These are phyloP conservation scores for Vitis rotundifolia DNA, from an alignment of 164 flowering plant species.

Conservation along the genomic window DNA sequence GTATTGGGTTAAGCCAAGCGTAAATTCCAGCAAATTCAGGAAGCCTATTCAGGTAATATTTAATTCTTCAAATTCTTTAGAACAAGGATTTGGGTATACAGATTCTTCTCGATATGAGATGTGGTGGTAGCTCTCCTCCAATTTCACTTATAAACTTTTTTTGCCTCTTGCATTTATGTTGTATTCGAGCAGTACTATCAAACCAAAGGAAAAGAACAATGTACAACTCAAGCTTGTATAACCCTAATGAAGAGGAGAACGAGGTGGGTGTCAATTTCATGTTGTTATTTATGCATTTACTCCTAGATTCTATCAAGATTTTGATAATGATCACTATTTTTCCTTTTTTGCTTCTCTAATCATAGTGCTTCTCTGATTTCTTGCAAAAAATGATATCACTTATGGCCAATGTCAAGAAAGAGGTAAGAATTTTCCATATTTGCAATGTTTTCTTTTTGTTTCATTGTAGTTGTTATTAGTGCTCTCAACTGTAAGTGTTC, in stretches of 20 bases:
- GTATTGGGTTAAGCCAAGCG: conserved; percentile 60
- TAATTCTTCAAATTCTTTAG: background rate
- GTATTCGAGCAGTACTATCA: conserved; percentile 54
- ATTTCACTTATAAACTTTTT: background rate
- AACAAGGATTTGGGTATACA: background rate
- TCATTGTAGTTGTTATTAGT: background rate
- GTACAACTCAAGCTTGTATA: conserved; percentile 77
- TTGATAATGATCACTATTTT: background rate
- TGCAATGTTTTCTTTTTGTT: background rate
- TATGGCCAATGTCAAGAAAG: conserved; percentile 36
- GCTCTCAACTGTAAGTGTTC: background rate
- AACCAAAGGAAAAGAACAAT: conserved; percentile 59
- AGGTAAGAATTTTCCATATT: conserved; percentile 32
- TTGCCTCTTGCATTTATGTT: background rate
- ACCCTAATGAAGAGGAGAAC: conserved; percentile 56
- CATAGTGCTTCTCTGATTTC: conserved; percentile 59
- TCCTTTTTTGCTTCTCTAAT: background rate
- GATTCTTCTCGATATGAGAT: too few relatives aligned
- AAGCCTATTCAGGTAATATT: conserved; percentile 76
- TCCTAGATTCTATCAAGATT: too few relatives aligned
- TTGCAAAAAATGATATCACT: conserved; percentile 54
- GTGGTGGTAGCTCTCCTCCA: too few relatives aligned
- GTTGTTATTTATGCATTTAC: background rate
- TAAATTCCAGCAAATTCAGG: conserved; percentile 84
- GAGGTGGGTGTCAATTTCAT: conserved; percentile 32